Conservation (phyloP, 305 asterid species). For the Solanum hybrid region DNA sequence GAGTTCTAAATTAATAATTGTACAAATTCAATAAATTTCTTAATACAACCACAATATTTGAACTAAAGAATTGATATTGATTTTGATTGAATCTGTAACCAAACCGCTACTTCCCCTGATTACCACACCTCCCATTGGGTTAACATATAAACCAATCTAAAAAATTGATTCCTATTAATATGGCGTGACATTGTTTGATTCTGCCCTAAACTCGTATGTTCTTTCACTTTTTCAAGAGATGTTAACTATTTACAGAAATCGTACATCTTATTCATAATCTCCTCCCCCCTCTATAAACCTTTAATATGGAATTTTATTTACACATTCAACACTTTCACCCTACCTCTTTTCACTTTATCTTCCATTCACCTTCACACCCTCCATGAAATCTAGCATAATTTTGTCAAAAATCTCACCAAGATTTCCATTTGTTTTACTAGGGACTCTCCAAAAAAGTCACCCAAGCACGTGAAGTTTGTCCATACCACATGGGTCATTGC, state of each 20-base stretch:
- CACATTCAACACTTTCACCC: not conserved
- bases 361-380: not conserved
- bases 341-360: not conserved
- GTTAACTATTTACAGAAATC: not conserved
- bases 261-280: not conserved
- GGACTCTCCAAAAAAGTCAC: slow-evolving; percentile 8
- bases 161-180: not conserved
- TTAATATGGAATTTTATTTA: not conserved
- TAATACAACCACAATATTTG: not conserved
- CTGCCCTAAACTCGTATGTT: not conserved
- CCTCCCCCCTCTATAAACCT: too few species aligned
- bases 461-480: slow-evolving; percentile 65
- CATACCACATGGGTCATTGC: slow-evolving; percentile 30
- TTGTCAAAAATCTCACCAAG: slow-evolving; percentile 4
- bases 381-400: not conserved
- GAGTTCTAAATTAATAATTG: not conserved
- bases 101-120: not conserved
- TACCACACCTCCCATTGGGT: not conserved
- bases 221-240: not conserved
- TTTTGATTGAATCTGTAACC: not conserved
- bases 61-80: not conserved
- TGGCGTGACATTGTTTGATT: not conserved
- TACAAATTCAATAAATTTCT: too few species aligned
- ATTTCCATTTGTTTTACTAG: not conserved
- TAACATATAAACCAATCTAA: not conserved